Evolutionary conservation across 495 filamentous ascomycete genomes (phyloP).

Genomic region (Penicillium lagena): DNA sequence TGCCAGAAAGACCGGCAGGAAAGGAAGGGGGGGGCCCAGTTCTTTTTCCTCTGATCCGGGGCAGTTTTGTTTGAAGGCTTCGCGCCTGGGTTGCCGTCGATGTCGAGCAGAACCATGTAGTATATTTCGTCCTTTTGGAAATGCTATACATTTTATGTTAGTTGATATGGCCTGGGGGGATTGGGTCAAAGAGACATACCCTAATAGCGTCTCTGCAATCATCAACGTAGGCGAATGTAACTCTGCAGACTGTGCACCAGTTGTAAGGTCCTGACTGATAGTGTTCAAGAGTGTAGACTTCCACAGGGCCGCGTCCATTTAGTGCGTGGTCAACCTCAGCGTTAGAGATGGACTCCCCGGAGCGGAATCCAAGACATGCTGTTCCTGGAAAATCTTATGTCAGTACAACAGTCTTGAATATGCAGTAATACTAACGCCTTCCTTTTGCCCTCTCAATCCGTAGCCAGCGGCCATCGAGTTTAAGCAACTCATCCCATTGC

Average conservation of each 20-base stretch:
- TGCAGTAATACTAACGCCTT: constrained; percentile 5
- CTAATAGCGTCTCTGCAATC: constrained; percentile 17
- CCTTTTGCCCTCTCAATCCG: constrained; percentile 15
- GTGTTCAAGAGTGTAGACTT: background rate
- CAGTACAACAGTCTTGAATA: background rate
- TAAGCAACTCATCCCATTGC: background rate
- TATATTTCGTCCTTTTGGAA: constrained; percentile 9
- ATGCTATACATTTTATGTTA: constrained; percentile 3
- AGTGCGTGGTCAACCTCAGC: background rate
- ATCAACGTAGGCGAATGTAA: constrained; percentile 16
- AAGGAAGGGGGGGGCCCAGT: no score
- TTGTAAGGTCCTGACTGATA: background rate
- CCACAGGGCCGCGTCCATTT: constrained; percentile 4
- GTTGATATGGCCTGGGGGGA: background rate
- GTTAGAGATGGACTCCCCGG: constrained; percentile 2
- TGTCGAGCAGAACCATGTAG: constrained; percentile 2
- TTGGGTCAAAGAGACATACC: constrained; percentile 1
- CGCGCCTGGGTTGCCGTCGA: background rate
- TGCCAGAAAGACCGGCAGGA: no score
- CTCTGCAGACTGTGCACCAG: constrained; percentile 1
- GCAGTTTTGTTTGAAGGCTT: no score
- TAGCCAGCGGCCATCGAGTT: constrained; percentile 8
- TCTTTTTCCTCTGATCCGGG: no score
- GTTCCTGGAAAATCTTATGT: constrained; percentile 8
- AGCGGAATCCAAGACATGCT: constrained; percentile 10